A percentile compares a stretch with the other conserved stretches of the same genome.
phyloP scores from a whole-genome alignment of 345 rosid species.

The Cardamine chenopodiifolia region DNA sequence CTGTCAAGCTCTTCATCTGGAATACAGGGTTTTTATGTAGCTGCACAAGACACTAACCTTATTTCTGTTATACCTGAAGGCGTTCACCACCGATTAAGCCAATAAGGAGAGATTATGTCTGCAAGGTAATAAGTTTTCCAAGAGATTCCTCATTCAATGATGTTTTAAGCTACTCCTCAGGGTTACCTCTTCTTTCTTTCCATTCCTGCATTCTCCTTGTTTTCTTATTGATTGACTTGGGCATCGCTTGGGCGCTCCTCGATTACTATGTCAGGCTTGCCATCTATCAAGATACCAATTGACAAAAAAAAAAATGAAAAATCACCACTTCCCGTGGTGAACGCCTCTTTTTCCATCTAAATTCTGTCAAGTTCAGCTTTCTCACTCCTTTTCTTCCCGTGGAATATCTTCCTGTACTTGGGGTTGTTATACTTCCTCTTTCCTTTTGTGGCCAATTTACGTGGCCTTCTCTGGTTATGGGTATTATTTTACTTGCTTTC shows the following conservation, averaged over 20 bases:
- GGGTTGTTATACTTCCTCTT: conserved; percentile 3
- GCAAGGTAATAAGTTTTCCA: conserved; percentile 82
- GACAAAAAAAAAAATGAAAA: neutral
- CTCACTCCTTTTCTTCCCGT: conserved; percentile 15
- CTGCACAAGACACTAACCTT: conserved; percentile 69
- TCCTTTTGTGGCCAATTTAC: conserved; percentile 2
- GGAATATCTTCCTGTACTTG: conserved; percentile 14
- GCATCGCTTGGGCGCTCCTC: conserved; percentile 8
- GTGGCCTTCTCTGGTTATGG: conserved; percentile 2
- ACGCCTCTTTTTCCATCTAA: conserved; percentile 4
- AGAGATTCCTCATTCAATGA: conserved; percentile 58
- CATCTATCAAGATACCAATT: conserved; percentile 10
- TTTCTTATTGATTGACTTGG: conserved; percentile 28
- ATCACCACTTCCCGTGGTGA: neutral
- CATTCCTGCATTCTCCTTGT: conserved; percentile 26
- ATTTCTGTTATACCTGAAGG: conserved; percentile 97
- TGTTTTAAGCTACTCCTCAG: conserved; percentile 46
- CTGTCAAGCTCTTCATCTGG: conserved; percentile 67
- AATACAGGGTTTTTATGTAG: conserved; percentile 60
- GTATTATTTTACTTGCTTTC: conserved; percentile 11
- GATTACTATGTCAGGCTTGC: conserved; percentile 2
- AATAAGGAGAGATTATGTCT: conserved; percentile 92
- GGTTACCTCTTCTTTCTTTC: conserved; percentile 38
- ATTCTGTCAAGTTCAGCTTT: conserved; percentile 20
- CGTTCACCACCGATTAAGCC: conserved; percentile 88